phyloP scores from a whole-genome alignment of 305 asterid species.

The Plantago lanceolata region DNA sequence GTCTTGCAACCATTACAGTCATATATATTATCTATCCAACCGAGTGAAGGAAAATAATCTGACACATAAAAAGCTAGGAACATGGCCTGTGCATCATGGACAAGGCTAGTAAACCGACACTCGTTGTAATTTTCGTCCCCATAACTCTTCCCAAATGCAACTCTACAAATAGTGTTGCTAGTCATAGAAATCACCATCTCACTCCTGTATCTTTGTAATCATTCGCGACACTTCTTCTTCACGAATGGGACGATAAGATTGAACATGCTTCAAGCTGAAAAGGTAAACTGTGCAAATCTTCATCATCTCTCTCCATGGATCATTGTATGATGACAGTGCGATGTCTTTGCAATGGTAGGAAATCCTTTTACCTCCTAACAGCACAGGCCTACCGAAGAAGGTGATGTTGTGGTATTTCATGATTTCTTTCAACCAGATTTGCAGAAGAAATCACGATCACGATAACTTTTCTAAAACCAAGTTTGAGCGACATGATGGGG shows the following conservation, averaged over 20 bases:
- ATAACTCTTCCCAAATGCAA: constrained; percentile 31
- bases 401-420: background rate
- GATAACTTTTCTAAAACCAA: background rate
- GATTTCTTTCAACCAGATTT: background rate
- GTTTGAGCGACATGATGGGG: background rate
- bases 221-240: no score
- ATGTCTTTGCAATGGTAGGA: background rate
- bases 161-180: constrained; percentile 25
- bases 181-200: background rate
- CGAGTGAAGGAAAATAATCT: constrained; percentile 27
- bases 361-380: background rate
- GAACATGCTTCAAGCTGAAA: background rate
- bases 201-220: background rate
- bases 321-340: background rate
- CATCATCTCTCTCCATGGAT: background rate
- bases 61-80: constrained; percentile 18
- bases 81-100: constrained; percentile 27
- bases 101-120: constrained; percentile 18
- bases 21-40: constrained; percentile 34
- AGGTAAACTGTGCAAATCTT: background rate
- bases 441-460: constrained; percentile 4
- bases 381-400: background rate
- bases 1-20: constrained; percentile 22
- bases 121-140: background rate
- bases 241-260: background rate